Base-by-base conservation (phyloP, 495 filamentous ascomycete species). In the Penicillium bovifimosum region DNA sequence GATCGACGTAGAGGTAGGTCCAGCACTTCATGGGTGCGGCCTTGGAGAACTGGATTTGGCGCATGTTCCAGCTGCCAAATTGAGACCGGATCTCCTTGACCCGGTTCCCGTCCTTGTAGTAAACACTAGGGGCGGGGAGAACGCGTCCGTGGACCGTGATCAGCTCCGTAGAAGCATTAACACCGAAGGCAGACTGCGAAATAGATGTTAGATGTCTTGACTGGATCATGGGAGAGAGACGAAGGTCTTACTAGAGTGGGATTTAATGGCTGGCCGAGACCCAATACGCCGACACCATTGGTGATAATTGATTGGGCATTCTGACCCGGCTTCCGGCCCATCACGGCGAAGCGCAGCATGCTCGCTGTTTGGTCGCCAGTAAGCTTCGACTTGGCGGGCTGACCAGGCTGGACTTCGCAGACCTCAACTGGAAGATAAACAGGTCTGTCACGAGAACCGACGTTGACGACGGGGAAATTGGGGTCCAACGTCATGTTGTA, bases 331-430 rank as follows among this genome's bases (percentile, higher is more conserved):
- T 67, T 66, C 10, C 87, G 78, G 9, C 54, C 57, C 33, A 39
- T 59, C 31, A 84, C 86, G 1, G 90, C 84, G 62, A 91, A 88
- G 2, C 59, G 61, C 17, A 89, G 76, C 86, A 92, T 92, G 0
- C 64, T 44, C 0, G 73, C 64, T 0, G 83, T 86, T 57, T 90
- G 87, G 2, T 69, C 62, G 0, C 73, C 65, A 11, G 59, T 64
- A 18, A 90, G 73, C 63, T 83, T 82, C 1, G 70, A 59, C 50
- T 74, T 72, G 11, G 83, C 63, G 9, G 79, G 57, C 61, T 96
- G 88, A 0, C 88, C 89, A 7, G 81, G 77, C 5, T 83, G 55
- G 7, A 95, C 78, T 2, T 59, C 59, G 58, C 85, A 84, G 6
- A 84, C 67, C 55, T 95, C 87, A 1, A 81, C 75, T 0, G 88